Conservation (phyloP, 2,329 filamentous ascomycete genomes). For the Shiraia bambusicola region DNA sequence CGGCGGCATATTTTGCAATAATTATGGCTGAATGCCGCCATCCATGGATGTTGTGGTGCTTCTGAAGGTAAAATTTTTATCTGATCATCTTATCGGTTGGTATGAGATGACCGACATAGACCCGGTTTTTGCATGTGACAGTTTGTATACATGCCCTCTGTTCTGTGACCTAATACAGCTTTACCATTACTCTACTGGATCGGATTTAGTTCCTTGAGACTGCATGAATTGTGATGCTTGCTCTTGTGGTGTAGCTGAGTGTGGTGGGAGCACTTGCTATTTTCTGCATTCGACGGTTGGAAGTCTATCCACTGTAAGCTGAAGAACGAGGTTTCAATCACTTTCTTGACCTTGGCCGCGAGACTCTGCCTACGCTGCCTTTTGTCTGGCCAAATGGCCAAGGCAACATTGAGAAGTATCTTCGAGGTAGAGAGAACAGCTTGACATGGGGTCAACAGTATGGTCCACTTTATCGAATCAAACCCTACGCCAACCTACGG, state of each 20-base stretch:
- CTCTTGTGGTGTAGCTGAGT: neutral
- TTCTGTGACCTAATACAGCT: neutral
- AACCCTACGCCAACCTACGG: slow-evolving; percentile 36
- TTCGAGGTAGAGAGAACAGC: slow-evolving; percentile 41
- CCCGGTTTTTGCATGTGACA: slow-evolving; percentile 3
- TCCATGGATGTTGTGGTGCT: no score
- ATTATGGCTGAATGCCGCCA: neutral
- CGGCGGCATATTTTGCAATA: no score
- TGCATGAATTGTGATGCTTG: neutral
- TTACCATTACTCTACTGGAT: neutral
- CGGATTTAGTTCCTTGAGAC: neutral
- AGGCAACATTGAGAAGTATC: slow-evolving; percentile 47
- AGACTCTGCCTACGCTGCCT: slow-evolving; percentile 11
- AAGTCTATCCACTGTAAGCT: slow-evolving; percentile 4
- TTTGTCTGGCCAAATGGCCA: slow-evolving; percentile 25
- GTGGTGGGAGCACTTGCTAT: neutral
- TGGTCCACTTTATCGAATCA: slow-evolving; percentile 42
- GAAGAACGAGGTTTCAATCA: neutral
- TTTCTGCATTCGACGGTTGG: neutral
- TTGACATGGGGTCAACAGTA: slow-evolving; percentile 35
- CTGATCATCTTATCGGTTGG: slow-evolving; percentile 8
- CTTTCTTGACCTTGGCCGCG: neutral
- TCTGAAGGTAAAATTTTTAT: slow-evolving; percentile 6
- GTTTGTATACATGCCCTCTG: neutral
- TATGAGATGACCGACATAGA: slow-evolving; percentile 1